Percentiles rank a stretch among this genome's conserved stretches.
Conservation (phyloP, 331 rosid genomes). For the Pyracantha coccinea region DNA sequence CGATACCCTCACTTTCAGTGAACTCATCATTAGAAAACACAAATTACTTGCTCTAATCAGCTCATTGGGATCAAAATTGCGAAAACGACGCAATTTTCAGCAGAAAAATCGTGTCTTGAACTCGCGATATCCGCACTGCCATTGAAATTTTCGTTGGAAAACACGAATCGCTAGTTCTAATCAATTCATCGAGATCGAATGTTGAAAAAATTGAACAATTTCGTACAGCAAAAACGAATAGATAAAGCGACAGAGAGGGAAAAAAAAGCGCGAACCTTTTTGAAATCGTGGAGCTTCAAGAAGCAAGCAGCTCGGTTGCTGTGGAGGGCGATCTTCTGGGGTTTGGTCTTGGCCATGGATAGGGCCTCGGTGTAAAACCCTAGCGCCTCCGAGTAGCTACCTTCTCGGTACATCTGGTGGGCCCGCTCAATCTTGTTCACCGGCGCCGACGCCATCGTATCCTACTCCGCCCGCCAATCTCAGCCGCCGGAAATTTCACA, state of each 20-base stretch:
- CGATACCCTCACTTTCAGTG: neutral
- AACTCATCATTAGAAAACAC: neutral
- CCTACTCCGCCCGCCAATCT: neutral
- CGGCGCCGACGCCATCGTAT: constrained; percentile 39
- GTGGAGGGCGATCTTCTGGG: constrained; percentile 75
- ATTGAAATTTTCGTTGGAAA: neutral
- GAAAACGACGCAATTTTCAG: neutral
- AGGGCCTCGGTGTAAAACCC: constrained; percentile 83
- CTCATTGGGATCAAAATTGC: neutral
- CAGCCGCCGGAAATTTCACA: neutral
- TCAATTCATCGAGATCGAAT: neutral
- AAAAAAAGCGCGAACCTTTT: constrained; percentile 33
- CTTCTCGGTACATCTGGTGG: constrained; percentile 83
- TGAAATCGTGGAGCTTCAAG: constrained; percentile 76
- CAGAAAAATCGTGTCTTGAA: neutral
- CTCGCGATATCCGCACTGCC: neutral
- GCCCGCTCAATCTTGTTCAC: constrained; percentile 72
- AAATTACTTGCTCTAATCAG: neutral
- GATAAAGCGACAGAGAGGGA: neutral
- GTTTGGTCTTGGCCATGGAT: constrained; percentile 50
- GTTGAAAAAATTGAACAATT: neutral
- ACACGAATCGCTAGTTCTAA: neutral
- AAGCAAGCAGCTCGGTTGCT: constrained; percentile 95
- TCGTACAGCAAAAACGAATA: neutral
- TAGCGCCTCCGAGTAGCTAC: constrained; percentile 62